Base-by-base conservation (phyloP, 306 rosid genomes). In the Bauhinia variegata region DNA sequence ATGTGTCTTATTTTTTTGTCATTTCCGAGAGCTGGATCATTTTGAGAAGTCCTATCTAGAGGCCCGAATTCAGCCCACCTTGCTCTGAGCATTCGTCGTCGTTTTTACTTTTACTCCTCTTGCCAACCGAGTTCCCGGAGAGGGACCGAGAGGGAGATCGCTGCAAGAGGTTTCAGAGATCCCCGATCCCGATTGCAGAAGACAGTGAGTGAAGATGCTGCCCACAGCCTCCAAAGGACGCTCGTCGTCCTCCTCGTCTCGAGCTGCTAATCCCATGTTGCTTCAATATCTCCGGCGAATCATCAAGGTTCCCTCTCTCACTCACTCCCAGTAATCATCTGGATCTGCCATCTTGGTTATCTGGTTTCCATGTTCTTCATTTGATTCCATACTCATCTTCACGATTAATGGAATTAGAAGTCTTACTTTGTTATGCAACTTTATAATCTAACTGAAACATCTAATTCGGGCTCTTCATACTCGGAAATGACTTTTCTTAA, bases 221-320 rank as follows among this genome's bases (percentile, higher is more conserved):
- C 99, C 99, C 39, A 95, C 95, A 41, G 77, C 79, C 41, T 85
- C 96, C 52, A 95, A 76, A 85, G 95, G 88, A 71, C 95, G 97
- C 63, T 68, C 95, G 34, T 87, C 91, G 66, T 81, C 97, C 79
- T 83, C 97, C 70, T 91, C 98, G 31, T 86, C 96, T 60, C 89
- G 96, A 73, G 82, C 95, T 74, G 82, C 95, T 74, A 88, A 95
- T 60, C 88, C 96, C 58, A 84, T 84, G 85, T 65, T 80, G 80
- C 80, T 84, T 73, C 99, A 87, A 61, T 95, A 95, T 74, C 89
- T 95, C 69, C 95, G 99, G 11, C 78, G 97, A 64, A 90, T 95
- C 51, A 80, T 95, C 87, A 95, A 95, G 99, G 99, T 95, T 60
- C 81, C 47, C 36, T 65, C 43, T 62, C 70, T 54, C 74, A 54